Percentiles rank a stretch among this genome's conserved stretches.
phyloP scores from a whole-genome alignment of 169 alveolate genomes.

The Eimeria praecox region DNA sequence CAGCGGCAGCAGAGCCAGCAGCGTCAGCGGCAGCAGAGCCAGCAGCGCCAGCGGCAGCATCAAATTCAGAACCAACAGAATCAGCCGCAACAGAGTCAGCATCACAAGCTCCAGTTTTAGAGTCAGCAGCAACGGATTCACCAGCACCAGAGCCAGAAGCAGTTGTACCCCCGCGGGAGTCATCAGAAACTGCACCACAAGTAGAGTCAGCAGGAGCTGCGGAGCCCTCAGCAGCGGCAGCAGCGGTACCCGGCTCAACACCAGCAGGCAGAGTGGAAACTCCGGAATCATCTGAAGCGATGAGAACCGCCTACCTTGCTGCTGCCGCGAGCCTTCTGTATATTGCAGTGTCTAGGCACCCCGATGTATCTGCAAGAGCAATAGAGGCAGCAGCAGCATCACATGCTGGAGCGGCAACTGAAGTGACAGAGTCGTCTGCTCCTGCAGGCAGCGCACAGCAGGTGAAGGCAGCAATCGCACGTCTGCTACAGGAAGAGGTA shows the following conservation, averaged over 20 bases:
- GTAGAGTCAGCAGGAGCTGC: neutral
- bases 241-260: neutral
- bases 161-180: neutral
- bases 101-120: neutral
- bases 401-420: neutral
- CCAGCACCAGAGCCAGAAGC: neutral
- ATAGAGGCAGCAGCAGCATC: conserved; percentile 25
- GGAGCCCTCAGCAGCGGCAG: neutral
- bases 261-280: neutral
- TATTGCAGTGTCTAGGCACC: conserved; percentile 56
- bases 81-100: neutral
- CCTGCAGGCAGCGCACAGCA: neutral
- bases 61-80: neutral
- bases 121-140: conserved; percentile 19
- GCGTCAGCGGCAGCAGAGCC: neutral
- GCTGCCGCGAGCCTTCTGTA: conserved; percentile 57
- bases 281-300: neutral
- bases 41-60: neutral
- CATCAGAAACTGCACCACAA: neutral
- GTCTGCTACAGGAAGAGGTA: conserved; percentile 38
- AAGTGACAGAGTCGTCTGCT: neutral
- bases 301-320: conserved; percentile 32
- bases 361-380: conserved; percentile 22
- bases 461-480: conserved; percentile 68
- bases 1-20: neutral